Evolutionary conservation across 495 filamentous ascomycete genomes (phyloP).

Genomic region (Aeminium ludgeri): DNA sequence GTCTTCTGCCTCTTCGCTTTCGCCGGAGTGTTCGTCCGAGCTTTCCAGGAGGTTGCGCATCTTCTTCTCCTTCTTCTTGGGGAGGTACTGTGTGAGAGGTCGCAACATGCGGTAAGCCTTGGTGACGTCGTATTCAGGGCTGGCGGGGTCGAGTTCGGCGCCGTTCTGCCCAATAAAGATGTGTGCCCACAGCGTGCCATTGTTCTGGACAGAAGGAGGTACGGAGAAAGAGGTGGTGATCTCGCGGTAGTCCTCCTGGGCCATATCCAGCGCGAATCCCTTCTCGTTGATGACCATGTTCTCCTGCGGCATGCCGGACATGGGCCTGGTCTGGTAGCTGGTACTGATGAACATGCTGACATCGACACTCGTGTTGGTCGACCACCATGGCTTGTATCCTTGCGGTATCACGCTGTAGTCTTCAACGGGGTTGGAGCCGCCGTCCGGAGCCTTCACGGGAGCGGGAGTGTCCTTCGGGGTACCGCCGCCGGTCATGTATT

Average conservation of each 20-base stretch:
- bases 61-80: constrained; percentile 83
- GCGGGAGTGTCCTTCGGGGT: constrained; percentile 29
- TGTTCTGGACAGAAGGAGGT: constrained; percentile 67
- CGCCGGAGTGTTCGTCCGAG: constrained; percentile 32
- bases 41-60: constrained; percentile 64
- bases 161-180: constrained; percentile 73
- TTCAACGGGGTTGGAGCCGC: constrained; percentile 41
- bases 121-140: constrained; percentile 48
- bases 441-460: constrained; percentile 36
- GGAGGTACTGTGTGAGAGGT: constrained; percentile 72
- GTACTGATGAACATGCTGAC: constrained; percentile 71
- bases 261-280: constrained; percentile 53
- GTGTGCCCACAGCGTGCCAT: constrained; percentile 87
- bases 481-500: constrained; percentile 33
- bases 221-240: constrained; percentile 63
- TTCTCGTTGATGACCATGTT: constrained; percentile 61
- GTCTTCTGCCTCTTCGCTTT: constrained; percentile 31
- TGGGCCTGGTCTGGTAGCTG: constrained; percentile 48
- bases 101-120: constrained; percentile 70
- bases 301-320: constrained; percentile 39
- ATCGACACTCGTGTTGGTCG: constrained; percentile 57
- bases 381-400: constrained; percentile 75
- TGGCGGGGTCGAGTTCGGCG: constrained; percentile 53
- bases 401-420: constrained; percentile 60
- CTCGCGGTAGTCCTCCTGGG: constrained; percentile 62